phyloP scores from a whole-genome alignment of 495 filamentous ascomycete genomes.

The Bryoglossum gracile region DNA sequence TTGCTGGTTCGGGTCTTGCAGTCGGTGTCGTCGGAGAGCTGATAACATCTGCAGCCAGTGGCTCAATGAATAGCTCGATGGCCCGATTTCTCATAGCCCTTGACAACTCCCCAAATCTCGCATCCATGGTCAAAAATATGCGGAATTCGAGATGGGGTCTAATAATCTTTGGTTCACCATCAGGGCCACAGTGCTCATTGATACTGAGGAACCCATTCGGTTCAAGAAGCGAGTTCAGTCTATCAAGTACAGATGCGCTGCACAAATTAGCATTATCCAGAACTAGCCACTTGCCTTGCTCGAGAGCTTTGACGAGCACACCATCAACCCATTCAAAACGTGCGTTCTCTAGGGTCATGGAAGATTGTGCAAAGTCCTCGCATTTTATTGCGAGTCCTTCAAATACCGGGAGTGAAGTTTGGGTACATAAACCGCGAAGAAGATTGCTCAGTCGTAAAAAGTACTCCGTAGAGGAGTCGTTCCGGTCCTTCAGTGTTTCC shows the following conservation, averaged over 20 bases:
- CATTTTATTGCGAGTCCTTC: constrained; percentile 15
- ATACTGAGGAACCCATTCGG: constrained; percentile 80
- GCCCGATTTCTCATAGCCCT: constrained; percentile 95
- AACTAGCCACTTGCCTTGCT: constrained; percentile 84
- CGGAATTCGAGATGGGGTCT: constrained; percentile 81
- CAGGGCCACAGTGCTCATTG: constrained; percentile 78
- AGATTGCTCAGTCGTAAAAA: constrained; percentile 21
- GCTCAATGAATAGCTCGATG: constrained; percentile 75
- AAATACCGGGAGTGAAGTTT: constrained; percentile 17
- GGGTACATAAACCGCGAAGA: constrained; percentile 4
- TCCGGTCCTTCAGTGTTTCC: constrained; percentile 27
- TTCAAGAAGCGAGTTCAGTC: constrained; percentile 91
- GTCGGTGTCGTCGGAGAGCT: neutral
- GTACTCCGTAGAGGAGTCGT: constrained; percentile 5
- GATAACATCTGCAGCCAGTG: constrained; percentile 1
- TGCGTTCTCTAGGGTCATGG: constrained; percentile 50
- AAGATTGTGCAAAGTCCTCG: constrained; percentile 35
- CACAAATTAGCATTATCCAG: constrained; percentile 97
- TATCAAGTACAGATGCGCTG: constrained; percentile 86
- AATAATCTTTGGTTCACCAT: constrained; percentile 75
- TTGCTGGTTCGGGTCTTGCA: constrained; percentile 12
- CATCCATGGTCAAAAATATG: constrained; percentile 91
- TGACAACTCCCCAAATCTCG: constrained; percentile 87
- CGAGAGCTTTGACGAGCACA: constrained; percentile 76
- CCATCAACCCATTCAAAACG: constrained; percentile 97